Evolutionary conservation across 83 land plant genomes (phyloP), one percentile per base, ranked within the genome.

Genomic region (Picea abies): DNA sequence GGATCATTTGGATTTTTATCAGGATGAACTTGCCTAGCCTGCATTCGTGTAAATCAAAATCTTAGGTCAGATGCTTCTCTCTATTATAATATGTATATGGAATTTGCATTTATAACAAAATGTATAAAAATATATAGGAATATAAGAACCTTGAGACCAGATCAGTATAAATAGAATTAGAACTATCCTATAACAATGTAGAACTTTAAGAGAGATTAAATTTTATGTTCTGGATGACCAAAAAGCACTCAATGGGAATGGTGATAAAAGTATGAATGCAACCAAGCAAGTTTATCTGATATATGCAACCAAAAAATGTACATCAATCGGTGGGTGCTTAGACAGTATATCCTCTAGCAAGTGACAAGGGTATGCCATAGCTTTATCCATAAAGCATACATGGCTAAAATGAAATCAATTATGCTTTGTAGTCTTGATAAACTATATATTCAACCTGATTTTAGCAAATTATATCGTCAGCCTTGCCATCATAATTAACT

Each of bases 21-120:
- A n/a, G n/a, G n/a, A n/a, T n/a, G 91, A 47, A 90, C 91, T 80
- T 90, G 89, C 58, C 91, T 83, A 17, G 91, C 91, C 91, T 89
- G 81, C 39, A 88, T 23, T 73, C 47, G 44, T 23, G 47, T 44
- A n/a, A 41, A 73, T 73, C 22, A 39, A 73, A 20, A 47, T 47
- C 12, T 52, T 52, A 41, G 1, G 22, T 73, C 56, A 44, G 56
- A 73, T 44, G 77, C 56, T 23, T 73, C 56, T 73, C 56, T 44
- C 25, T 44, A 47, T n/a, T 20, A 41, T 73, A 37, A 44, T 73
- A 37, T 73, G 56, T 23, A 20, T 73, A 44, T 73, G 23, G 44
- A 73, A 11, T 20, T 73, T 73, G 77, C 77, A 39, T 52, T 52
- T 52, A 37, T 70, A 32, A 37, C 73, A 70, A 73, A 73, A 22